Evolutionary conservation across 192 early-diverging fungal genomes (phyloP).

Genomic region (Piromyces finnis): DNA sequence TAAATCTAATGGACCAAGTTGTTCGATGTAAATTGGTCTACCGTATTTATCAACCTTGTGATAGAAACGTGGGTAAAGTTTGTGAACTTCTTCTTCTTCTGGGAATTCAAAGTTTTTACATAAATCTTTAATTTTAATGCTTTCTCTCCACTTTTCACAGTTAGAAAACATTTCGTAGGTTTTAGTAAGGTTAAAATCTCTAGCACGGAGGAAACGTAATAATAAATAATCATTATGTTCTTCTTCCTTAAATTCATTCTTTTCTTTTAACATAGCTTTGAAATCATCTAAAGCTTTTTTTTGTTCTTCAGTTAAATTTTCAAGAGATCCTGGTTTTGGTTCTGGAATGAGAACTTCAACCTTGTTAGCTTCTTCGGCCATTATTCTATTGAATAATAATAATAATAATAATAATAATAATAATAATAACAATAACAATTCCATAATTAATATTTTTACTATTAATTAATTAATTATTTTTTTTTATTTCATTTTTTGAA

Average conservation of each 20-base stretch:
- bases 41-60: conserved; percentile 86
- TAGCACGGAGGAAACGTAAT: conserved; percentile 53
- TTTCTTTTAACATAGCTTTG: conserved; percentile 28
- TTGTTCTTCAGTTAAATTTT: conserved; percentile 38
- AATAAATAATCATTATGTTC: conserved; percentile 47
- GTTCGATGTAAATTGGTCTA: conserved; percentile 81
- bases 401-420: too few species aligned
- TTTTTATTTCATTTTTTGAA: too few species aligned
- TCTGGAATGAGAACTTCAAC: neutral
- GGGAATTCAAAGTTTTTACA: conserved; percentile 32
- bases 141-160: conserved; percentile 44
- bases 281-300: conserved; percentile 26
- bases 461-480: too few species aligned
- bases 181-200: conserved; percentile 42
- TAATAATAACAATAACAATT: too few species aligned
- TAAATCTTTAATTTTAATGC: conserved; percentile 16
- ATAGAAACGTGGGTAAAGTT: conserved; percentile 56
- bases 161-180: conserved; percentile 57
- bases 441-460: too few species aligned
- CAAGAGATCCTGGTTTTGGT: conserved; percentile 24
- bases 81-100: conserved; percentile 38
- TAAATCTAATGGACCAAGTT: conserved; percentile 50
- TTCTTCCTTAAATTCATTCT: conserved; percentile 27
- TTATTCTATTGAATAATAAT: too few species aligned
- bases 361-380: neutral